Evolutionary conservation across 2,329 filamentous ascomycete species (phyloP).

Genomic region (Colletotrichum endophyticum): DNA sequence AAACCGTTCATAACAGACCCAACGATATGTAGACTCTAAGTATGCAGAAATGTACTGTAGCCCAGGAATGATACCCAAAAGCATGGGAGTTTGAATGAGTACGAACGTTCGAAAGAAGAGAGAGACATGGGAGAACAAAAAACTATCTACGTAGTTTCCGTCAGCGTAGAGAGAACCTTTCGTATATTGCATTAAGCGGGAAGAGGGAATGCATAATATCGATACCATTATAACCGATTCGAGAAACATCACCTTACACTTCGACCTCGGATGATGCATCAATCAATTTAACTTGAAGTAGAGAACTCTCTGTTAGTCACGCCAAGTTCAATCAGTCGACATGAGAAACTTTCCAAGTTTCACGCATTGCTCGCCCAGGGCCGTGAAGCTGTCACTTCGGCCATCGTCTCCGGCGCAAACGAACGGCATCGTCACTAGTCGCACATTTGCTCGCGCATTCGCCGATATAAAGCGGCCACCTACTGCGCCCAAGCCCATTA

Average conservation of each 20-base stretch:
- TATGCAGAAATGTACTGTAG: neutral
- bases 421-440: neutral
- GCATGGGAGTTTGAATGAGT: neutral
- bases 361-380: neutral
- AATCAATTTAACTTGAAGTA: neutral
- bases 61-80: slow-evolving; percentile 5
- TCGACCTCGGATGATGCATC: neutral
- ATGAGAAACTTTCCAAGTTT: neutral
- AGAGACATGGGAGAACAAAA: neutral
- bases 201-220: neutral
- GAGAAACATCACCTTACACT: neutral
- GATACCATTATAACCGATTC: slow-evolving; percentile 9
- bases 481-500: slow-evolving; percentile 76
- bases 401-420: neutral
- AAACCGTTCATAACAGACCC: neutral
- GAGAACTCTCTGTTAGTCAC: neutral
- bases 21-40: neutral
- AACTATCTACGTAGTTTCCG: neutral
- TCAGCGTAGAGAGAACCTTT: neutral
- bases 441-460: slow-evolving; percentile 7
- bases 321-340: neutral
- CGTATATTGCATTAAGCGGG: neutral
- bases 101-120: neutral
- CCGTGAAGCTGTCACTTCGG: neutral
- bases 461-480: slow-evolving; percentile 57